Base-by-base conservation (phyloP, 1,139 yeast species). In the Suhomyces taliae region DNA sequence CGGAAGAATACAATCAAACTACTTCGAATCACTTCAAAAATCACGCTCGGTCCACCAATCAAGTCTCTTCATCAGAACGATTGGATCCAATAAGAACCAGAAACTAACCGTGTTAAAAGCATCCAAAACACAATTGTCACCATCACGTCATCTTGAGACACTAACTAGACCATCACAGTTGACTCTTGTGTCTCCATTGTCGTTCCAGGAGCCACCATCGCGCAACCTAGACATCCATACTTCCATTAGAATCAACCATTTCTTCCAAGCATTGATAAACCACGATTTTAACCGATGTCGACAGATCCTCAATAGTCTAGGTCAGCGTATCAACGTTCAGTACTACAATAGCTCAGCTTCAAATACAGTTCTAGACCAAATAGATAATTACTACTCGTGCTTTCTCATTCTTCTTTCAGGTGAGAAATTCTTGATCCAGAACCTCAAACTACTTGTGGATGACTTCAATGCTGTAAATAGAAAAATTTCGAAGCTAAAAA, bases 331-430 rank as follows among this genome's bases (percentile, higher is more conserved):
- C 10, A 45, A 46, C 31, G 34, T 43, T 11, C 39, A 36, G 10
- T 37, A 43, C 35, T 40, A 36, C 32, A 43, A 41, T 9, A 10
- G 35, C 7, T 15, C 40, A 4, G 24, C 45, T 6, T 37, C 47
- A 11, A 34, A 26, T 9, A 19, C 27, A n/a, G 27, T 44, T 1
- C n/a, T 36, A 3, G 49, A 44, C 11, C 47, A 51, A 5, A 37
- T 50, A 7, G 49, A 50, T 27, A 48, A 42, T 26, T 59, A 56
- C 42, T 53, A 45, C 27, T 58, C 63, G 3, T 57, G 60, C 33
- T 46, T 58, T 26, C 38, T 40, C 19, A 46, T 59, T 6, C 47
- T 56, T 11, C 40, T 48, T 3, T 33, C 42, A 11, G 37, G 37
- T 6, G 46, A 48, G 27, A 26, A 38, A 10, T 15, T 53, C 10